Evolutionary conservation across 2,329 filamentous ascomycete genomes (phyloP).

Genomic region (Ramularia collo-cygni): DNA sequence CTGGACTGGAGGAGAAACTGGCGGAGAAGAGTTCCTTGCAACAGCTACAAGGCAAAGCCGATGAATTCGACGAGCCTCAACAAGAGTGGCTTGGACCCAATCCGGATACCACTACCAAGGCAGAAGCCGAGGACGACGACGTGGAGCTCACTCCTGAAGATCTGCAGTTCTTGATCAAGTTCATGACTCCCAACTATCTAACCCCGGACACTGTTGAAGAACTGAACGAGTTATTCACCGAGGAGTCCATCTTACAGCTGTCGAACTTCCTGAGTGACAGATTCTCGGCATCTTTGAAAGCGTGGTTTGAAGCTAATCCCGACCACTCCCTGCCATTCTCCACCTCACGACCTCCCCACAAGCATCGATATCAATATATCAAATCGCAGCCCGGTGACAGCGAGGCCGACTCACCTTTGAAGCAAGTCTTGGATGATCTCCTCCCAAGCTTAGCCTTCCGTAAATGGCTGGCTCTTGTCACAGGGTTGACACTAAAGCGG

Average conservation of each 20-base stretch:
- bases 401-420: conserved; percentile 50
- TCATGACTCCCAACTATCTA: conserved; percentile 82
- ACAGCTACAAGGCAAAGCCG: conserved; percentile 85
- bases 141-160: conserved; percentile 68
- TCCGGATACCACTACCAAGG: conserved; percentile 30
- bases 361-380: conserved; percentile 85
- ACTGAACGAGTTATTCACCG: conserved; percentile 69
- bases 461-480: conserved; percentile 82
- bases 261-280: conserved; percentile 70
- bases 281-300: conserved; percentile 65
- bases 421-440: conserved; percentile 70
- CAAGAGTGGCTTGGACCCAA: conserved; percentile 45
- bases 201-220: conserved; percentile 86
- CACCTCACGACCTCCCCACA: conserved; percentile 76
- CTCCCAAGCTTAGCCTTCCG: conserved; percentile 80
- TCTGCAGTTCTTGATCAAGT: conserved; percentile 83
- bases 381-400: conserved; percentile 18
- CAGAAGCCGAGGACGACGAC: conserved; percentile 55
- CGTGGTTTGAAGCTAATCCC: conserved; percentile 62
- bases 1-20: conserved; percentile 80
- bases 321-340: conserved; percentile 20
- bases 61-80: conserved; percentile 78
- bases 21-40: conserved; percentile 85
- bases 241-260: conserved; percentile 77
- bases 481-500: conserved; percentile 64